Evolutionary conservation across 2,329 filamentous ascomycete genomes (phyloP), one percentile per base, ranked within the genome.

Genomic region (Verticillium nonalfalfae): DNA sequence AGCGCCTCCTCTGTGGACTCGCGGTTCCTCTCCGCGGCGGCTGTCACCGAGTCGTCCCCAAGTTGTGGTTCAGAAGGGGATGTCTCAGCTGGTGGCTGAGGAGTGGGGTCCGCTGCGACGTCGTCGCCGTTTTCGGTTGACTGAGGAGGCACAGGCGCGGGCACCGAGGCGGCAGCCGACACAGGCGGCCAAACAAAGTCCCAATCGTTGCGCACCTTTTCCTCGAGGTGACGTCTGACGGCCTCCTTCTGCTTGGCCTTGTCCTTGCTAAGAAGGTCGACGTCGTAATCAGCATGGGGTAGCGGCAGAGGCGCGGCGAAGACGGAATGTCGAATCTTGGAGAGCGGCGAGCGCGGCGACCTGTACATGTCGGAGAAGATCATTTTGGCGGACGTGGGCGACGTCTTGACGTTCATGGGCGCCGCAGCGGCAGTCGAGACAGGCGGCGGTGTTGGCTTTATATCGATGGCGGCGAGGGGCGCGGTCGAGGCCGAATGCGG

Each of bases 211-310:
- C 79, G 81, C 50, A 89, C 75, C 65, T 80, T 84, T 26, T 79
- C 77, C 2, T 75, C 72, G 1, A 89, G 73, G 66, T 82, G 83
- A 58, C 76, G 80, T 68, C 78, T 83, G 39, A 89, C 81, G 13
- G 86, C 86, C 50, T 86, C 83, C 69, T 88, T 88, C 66, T 87
- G 84, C 73, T 82, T 86, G 33, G 72, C 64, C 70, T 87, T 88
- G 70, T 89, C 86, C 68, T 78, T 82, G 70, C 83, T 87, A 58
- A 86, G 72, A 6, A 89, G 77, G 68, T 88, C 86, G 21, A 83
- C 79, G 63, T 88, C 82, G 67, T 85, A 83, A 67, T 86, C 77
- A 54, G 74, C 70, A 59, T 67, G 68, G 40, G 71, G 69, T 64
- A 68, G 71, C 39, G 69, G 67, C 60, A 70, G 66, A 45, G 61